phyloP scores from a whole-genome alignment of 768 basidiomycete species.

The Lentinula detonsa region DNA sequence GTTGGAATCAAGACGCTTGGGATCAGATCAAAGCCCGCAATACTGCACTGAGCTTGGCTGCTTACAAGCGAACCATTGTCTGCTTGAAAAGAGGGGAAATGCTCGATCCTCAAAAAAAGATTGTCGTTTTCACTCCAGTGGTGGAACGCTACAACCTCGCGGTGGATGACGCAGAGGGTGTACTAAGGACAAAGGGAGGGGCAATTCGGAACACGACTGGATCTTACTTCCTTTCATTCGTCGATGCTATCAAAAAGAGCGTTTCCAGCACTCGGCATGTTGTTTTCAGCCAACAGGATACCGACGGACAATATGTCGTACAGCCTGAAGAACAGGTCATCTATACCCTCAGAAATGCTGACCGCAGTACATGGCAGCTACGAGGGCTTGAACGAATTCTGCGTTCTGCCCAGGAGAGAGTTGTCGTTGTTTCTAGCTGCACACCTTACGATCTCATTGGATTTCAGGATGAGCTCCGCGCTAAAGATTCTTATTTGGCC shows the following conservation, averaged over 20 bases:
- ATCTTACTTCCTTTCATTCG: constrained; percentile 47
- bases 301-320: background rate
- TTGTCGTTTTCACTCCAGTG: constrained; percentile 50
- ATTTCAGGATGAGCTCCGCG: background rate
- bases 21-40: constrained; percentile 31
- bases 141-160: constrained; percentile 55
- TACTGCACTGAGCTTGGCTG: constrained; percentile 32
- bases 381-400: background rate
- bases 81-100: constrained; percentile 37
- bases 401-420: background rate
- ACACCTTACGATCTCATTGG: constrained; percentile 9
- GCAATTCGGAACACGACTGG: constrained; percentile 52
- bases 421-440: constrained; percentile 2
- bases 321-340: background rate
- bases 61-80: constrained; percentile 44
- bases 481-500: background rate
- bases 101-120: constrained; percentile 19
- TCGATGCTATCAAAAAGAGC: constrained; percentile 26
- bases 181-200: constrained; percentile 34
- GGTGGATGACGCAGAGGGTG: constrained; percentile 50
- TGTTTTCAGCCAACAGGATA: constrained; percentile 28
- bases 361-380: constrained; percentile 4
- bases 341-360: constrained; percentile 8
- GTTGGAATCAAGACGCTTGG: constrained; percentile 22
- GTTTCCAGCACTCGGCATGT: constrained; percentile 31